Base-by-base conservation (phyloP, 306 rosid species). In the Malus sieversii region DNA sequence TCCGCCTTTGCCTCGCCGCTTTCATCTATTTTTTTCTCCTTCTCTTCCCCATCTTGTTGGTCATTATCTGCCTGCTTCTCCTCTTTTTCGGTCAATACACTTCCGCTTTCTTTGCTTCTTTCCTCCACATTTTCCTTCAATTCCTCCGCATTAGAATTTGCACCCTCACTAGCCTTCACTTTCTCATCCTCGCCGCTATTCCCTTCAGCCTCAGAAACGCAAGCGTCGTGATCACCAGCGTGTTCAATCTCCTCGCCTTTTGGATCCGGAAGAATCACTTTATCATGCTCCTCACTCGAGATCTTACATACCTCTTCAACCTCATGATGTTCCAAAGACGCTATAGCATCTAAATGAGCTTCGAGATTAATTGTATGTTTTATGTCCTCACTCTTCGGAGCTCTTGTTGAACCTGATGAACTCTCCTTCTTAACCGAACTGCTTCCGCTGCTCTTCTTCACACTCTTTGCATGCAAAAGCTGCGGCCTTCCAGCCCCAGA, bases 371-470 rank as follows among this genome's bases (percentile, higher is more conserved):
- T 27, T 10, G 3, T 32, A 33, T 60, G 46, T 1, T 52, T 48
- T 19, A 74, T 72, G 57, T 33, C 72, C 40, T 0, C 23, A 23
- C 40, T 74, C 75, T 61, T 74, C 2, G 81, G 27, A 80, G 48
- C 73, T 23, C 53, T 78, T n/a, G 55, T 75, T 13, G 82, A 71
- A 38, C 58, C n/a, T 22, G 27, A 33, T 27, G 71, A 19, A 72
- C 58, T 42, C 22, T 77, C 86, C 79, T 82, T 89, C 83, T 81
- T 88, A 33, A 53, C 68, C 25, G 52, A 10, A 15, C 61, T 61
- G 40, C 23, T 44, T 1, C 19, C 16, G 59, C 7, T 55, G 19
- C 84, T 85, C 75, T 76, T 91, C 75, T 67, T 85, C 18, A 55
- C 30, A 3, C 8, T 64, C 74, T 75, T 90, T 13, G 66, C 71